Conservation (phyloP, 73 alveolate species). For the Breviolum minutum region DNA sequence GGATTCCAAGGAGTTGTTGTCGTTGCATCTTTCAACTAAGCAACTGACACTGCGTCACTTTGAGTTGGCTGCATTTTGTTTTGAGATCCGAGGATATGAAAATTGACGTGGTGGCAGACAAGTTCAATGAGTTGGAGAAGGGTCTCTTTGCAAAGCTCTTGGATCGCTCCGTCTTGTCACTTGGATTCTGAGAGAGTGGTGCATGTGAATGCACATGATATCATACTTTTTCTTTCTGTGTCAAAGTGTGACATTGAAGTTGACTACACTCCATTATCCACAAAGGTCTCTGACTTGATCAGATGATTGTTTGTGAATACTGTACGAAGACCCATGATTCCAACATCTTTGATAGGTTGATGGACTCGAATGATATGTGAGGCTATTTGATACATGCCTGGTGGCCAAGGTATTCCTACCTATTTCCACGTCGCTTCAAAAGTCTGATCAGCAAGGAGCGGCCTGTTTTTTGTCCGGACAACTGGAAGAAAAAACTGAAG, state of each 20-base stretch:
- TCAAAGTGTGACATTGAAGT: too few relatives aligned
- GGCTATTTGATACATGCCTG: background rate
- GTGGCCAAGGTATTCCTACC: slow-evolving; percentile 56
- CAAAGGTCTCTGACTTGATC: too few relatives aligned
- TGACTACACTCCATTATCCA: too few relatives aligned
- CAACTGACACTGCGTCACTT: background rate
- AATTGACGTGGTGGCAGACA: slow-evolving; percentile 88
- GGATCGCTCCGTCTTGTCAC: slow-evolving; percentile 74
- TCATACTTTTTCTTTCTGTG: background rate
- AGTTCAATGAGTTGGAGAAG: slow-evolving; percentile 87
- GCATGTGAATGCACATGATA: background rate
- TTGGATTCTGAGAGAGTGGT: background rate
- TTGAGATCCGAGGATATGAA: slow-evolving; percentile 52
- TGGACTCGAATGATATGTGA: background rate
- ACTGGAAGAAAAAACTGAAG: too few relatives aligned
- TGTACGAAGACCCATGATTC: too few relatives aligned
- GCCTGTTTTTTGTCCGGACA: background rate
- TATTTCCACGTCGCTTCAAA: slow-evolving; percentile 84
- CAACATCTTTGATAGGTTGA: too few relatives aligned
- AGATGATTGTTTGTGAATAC: too few relatives aligned
- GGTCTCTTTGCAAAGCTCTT: slow-evolving; percentile 86
- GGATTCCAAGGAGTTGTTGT: background rate
- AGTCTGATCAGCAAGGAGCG: slow-evolving; percentile 72
- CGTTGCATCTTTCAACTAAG: background rate
- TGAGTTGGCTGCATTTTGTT: too few relatives aligned